Conservation (phyloP, 2,329 filamentous ascomycete genomes). For the Scytalidium lignicola region DNA sequence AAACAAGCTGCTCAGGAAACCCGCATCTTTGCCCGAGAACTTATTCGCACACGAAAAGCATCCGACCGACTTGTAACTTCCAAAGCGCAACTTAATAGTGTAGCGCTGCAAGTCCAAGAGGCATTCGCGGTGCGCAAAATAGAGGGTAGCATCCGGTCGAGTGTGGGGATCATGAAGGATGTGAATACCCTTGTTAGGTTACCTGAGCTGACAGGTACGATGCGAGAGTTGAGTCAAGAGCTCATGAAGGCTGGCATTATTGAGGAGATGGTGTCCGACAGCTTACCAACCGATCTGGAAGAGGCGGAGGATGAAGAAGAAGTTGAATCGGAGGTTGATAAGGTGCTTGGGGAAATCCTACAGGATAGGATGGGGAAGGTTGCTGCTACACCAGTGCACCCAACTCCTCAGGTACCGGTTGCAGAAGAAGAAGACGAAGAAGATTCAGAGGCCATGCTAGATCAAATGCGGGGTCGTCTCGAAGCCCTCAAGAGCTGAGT, state of each 20-base stretch:
- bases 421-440: constrained; percentile 70
- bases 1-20: constrained; percentile 77
- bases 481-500: constrained; percentile 82
- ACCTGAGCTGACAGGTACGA: constrained; percentile 82
- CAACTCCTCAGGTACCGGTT: constrained; percentile 43
- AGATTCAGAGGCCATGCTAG: constrained; percentile 83
- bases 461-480: constrained; percentile 87
- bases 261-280: constrained; percentile 93
- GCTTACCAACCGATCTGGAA: constrained; percentile 68
- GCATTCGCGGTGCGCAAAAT: constrained; percentile 95
- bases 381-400: constrained; percentile 51
- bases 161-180: constrained; percentile 93
- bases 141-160: constrained; percentile 81
- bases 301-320: constrained; percentile 73
- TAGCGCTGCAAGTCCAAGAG: constrained; percentile 97
- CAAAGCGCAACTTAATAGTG: constrained; percentile 86
- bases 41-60: constrained; percentile 77
- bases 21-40: constrained; percentile 81
- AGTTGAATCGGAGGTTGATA: constrained; percentile 80
- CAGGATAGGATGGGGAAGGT: constrained; percentile 73
- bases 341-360: constrained; percentile 85
- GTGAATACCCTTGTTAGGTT: constrained; percentile 81
- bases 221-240: constrained; percentile 82
- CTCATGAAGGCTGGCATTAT: constrained; percentile 93
- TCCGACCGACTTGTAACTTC: constrained; percentile 70